Base-by-base conservation (phyloP, 192 early-diverging fungal species). In the Entrophospora sp. region DNA sequence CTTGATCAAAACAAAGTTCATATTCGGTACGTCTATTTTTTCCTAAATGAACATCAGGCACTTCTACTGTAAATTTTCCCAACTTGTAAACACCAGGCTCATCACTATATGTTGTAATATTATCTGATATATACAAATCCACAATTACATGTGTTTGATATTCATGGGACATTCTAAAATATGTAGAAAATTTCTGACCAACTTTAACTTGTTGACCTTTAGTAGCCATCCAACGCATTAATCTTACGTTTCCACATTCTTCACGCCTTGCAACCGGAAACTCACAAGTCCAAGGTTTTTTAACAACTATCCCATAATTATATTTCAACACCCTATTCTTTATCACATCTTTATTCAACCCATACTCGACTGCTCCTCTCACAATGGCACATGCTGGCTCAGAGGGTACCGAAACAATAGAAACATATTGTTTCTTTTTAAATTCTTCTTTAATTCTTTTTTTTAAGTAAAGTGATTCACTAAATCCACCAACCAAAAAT, bases 401-500 rank as follows among this genome's bases (percentile, higher is more conserved):
- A 24, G 72, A 74, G 9, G 81, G 81, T 16, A 80, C 78, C 13
- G 78, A 78, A 16, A 82, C 65, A 18, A 79, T 27, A 7, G 71
- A 73, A 5, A 79, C 75, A 7, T 72, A 67, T 30, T 57, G 45
- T 7, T 69, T 67, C n/a, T n/a, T n/a, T n/a, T n/a, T n/a, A 72
- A 82, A 80, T 43, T 76, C 75, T 42, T 80, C 63, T 16, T 75
- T 70, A 7, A 79, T 73, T 34, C 76, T 72, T 43, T 76, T 74
- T 42, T 75, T 73, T 12, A 82, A 51, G 53, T 82, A 82, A 14
- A 76, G 75, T 10, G 76, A 78, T 0, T 74, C 74, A 9, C 76
- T 76, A 67, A 82, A 82, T 2, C 81, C 81, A 70, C 81, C 81
- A 16, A 80, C 78, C 46, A 82, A 36, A 57, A 82, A 78, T 30